These are phyloP conservation scores for Thinopyrum obtusiflorum DNA, from an alignment of 202 grass and related monocot genomes.

Conservation along the genomic window DNA sequence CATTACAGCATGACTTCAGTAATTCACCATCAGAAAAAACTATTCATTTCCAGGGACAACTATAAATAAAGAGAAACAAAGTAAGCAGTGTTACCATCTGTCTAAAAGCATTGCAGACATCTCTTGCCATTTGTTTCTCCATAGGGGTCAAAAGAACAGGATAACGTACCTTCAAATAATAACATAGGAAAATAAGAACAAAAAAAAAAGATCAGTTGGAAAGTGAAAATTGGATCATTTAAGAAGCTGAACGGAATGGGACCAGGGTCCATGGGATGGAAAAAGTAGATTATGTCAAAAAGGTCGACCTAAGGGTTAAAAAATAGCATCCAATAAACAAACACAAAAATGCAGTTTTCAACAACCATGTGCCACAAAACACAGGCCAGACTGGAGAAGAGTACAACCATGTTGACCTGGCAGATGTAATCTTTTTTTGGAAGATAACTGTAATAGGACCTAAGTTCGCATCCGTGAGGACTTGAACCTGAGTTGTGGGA, in stretches of 20 bases:
- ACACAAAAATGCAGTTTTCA: constrained; percentile 2
- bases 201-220: neutral
- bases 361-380: neutral
- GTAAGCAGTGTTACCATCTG: constrained; percentile 64
- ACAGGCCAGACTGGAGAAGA: neutral
- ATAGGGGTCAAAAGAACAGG: constrained; percentile 87
- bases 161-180: constrained; percentile 82
- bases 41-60: constrained; percentile 10
- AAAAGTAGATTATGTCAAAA: neutral
- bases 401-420: constrained; percentile 5
- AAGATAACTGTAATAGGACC: neutral
- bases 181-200: constrained; percentile 23
- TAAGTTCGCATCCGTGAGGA: neutral
- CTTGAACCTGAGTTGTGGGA: neutral
- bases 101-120: constrained; percentile 87
- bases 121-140: constrained; percentile 99
- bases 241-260: neutral
- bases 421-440: neutral
- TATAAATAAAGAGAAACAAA: constrained; percentile 21
- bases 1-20: neutral
- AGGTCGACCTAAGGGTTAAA: neutral
- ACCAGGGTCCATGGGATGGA: constrained; percentile 8
- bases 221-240: neutral
- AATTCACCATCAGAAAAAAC: neutral
- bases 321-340: constrained; percentile 13